Base-by-base conservation (phyloP, 805 yeast species). In the Myxozyma sirexii region DNA sequence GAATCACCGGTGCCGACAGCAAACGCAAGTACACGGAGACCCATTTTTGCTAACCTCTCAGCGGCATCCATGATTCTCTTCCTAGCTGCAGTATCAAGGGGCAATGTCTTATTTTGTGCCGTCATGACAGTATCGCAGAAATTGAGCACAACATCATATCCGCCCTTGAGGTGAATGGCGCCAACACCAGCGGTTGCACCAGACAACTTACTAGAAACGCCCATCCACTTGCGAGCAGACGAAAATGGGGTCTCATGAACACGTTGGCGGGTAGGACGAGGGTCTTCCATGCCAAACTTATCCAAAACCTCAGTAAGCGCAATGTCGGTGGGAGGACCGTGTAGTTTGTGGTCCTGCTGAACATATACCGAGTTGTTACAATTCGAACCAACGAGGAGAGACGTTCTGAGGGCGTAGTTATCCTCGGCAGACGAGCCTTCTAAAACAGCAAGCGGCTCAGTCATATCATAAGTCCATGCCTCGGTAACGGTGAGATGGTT, bases 311-410 rank as follows among this genome's bases (percentile, higher is more conserved):
- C 97, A 57, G 91, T 78, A 44, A 94, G 77, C 0, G 99, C 98
- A 67, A 92, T 84, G 75, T 94, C 99, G 13, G 97, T 90, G 41
- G 99, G 96, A 73, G 93, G 94, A 27, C 99, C 99, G 39, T 56
- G 63, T 17, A 46, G 50, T 38, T 59, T 60, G n/a, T 52, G 60
- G 27, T 59, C 59, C 8, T 53, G 59, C 5, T 52, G 55, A 38
- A 37, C 62, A 23, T 23, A 58, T 38, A 56, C 56, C 4, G 64
- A 57, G 51, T 64, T 65, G 45, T 65, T 76, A 66, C 79, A 76
- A 41, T 71, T 72, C 67, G 70, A 70, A 67, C 85, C 93, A 49
- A 84, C 77, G 12, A 94, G 79, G 96, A 97, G 90, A 13, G 90
- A 67, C 12, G 49, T 50, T 29, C 43, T 44, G 29, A 60, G 56